Conservation (phyloP, 805 yeast species). For the Barnettozyma siamensis region DNA sequence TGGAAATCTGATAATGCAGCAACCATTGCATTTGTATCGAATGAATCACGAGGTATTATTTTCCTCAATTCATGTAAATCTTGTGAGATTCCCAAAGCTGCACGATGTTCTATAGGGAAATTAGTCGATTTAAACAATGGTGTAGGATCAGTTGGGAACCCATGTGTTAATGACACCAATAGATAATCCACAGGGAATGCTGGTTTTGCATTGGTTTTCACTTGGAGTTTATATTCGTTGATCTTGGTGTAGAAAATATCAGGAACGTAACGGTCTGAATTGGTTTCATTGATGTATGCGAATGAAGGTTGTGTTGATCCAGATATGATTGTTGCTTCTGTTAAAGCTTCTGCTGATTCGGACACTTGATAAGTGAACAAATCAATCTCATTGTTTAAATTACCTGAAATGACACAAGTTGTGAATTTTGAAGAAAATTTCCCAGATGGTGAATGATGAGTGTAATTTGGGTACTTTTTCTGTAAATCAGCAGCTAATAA, state of each 20-base stretch:
- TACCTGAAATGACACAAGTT: conserved; percentile 93
- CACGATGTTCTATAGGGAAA: conserved; percentile 80
- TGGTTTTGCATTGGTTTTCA: conserved; percentile 85
- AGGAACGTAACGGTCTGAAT: conserved; percentile 78
- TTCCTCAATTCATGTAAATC: conserved; percentile 50
- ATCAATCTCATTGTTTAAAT: conserved; percentile 80
- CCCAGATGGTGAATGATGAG: conserved; percentile 60
- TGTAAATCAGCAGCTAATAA: conserved; percentile 81
- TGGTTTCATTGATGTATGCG: conserved; percentile 74
- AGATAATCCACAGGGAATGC: conserved; percentile 90
- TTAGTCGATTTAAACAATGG: conserved; percentile 44
- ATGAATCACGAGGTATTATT: conserved; percentile 37
- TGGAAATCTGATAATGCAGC: conserved; percentile 66
- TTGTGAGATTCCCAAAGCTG: conserved; percentile 67
- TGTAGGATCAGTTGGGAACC: conserved; percentile 65
- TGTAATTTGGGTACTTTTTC: conserved; percentile 50
- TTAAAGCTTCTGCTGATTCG: conserved; percentile 79
- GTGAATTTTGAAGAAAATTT: conserved; percentile 82
- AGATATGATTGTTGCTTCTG: conserved; percentile 75
- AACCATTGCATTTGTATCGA: conserved; percentile 26
- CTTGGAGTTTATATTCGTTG: conserved; percentile 84
- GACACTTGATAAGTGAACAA: conserved; percentile 88
- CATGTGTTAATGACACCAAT: conserved; percentile 84
- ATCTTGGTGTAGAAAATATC: conserved; percentile 80
- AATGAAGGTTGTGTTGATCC: conserved; percentile 90